Percentiles rank a stretch among this genome's conserved stretches.
phyloP scores from a whole-genome alignment of 2,329 filamentous ascomycete species.

The Thielaviopsis euricoi region DNA sequence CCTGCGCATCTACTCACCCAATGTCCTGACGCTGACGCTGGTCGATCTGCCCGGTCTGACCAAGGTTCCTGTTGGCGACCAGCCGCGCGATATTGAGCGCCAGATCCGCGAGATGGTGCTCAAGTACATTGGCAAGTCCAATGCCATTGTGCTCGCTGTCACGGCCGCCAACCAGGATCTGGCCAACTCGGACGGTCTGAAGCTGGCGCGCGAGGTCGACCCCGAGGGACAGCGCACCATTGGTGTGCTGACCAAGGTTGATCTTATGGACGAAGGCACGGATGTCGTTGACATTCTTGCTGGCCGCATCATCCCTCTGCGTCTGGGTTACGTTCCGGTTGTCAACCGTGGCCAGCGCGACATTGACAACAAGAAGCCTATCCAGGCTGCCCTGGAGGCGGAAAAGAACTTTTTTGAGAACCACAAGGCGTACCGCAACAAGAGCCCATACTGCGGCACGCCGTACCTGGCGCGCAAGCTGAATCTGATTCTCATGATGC shows the following conservation, averaged over 20 bases:
- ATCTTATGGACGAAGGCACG: conserved; percentile 96
- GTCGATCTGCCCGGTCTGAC: conserved; percentile 94
- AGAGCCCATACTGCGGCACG: conserved; percentile 95
- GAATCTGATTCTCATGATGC: conserved; percentile 99
- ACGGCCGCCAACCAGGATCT: conserved; percentile 95
- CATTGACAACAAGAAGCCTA: conserved; percentile 95
- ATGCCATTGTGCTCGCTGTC: conserved; percentile 93
- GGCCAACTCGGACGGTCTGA: conserved; percentile 95
- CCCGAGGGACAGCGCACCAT: conserved; percentile 96
- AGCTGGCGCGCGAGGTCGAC: conserved; percentile 90
- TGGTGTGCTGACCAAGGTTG: conserved; percentile 95
- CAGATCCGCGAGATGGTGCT: conserved; percentile 97
- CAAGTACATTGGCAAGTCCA: conserved; percentile 96
- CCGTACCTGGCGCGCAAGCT: conserved; percentile 93
- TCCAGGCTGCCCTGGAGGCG: conserved; percentile 75
- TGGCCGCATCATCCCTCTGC: conserved; percentile 86
- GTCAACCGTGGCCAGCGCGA: conserved; percentile 96
- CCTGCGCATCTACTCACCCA: conserved; percentile 93
- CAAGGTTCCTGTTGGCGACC: conserved; percentile 90
- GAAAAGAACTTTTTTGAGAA: conserved; percentile 97
- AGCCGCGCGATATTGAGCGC: conserved; percentile 88
- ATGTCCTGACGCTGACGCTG: conserved; percentile 89
- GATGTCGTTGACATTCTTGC: conserved; percentile 98
- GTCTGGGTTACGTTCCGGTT: conserved; percentile 89
- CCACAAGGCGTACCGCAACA: conserved; percentile 96